These are phyloP conservation scores for Aspergillus asperescens DNA, from an alignment of 495 filamentous ascomycete species.

Conservation along the genomic window DNA sequence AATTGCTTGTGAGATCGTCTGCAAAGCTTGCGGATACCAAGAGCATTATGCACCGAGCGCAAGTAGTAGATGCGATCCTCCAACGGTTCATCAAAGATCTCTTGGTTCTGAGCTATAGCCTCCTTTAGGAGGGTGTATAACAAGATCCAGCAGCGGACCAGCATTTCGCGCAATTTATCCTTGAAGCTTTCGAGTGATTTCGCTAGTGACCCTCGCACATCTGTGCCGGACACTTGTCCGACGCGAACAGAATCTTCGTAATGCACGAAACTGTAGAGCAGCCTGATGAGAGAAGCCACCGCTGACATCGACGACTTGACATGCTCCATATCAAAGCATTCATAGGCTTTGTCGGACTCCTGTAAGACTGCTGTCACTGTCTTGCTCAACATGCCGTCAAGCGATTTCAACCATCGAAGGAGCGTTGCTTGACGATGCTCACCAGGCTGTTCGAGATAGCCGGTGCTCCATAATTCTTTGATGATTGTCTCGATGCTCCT, in stretches of 20 bases:
- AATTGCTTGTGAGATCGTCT: slow-evolving; percentile 79
- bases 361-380: slow-evolving; percentile 60
- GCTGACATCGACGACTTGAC: slow-evolving; percentile 63
- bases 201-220: slow-evolving; percentile 38
- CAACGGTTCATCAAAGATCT: slow-evolving; percentile 54
- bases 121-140: slow-evolving; percentile 71
- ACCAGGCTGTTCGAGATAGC: slow-evolving; percentile 54
- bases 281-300: slow-evolving; percentile 57
- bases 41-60: slow-evolving; percentile 70
- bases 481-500: slow-evolving; percentile 78
- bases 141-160: slow-evolving; percentile 81
- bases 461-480: slow-evolving; percentile 58
- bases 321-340: slow-evolving; percentile 76
- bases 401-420: slow-evolving; percentile 66
- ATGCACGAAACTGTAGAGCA: slow-evolving; percentile 72
- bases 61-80: slow-evolving; percentile 71
- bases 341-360: slow-evolving; percentile 61
- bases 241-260: slow-evolving; percentile 78
- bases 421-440: slow-evolving; percentile 62
- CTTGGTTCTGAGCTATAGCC: slow-evolving; percentile 60
- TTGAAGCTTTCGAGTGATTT: slow-evolving; percentile 52
- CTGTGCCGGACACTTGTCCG: slow-evolving; percentile 51
- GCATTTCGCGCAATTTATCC: slow-evolving; percentile 77
- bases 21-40: slow-evolving; percentile 85
- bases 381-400: slow-evolving; percentile 69